Percentiles rank a stretch among this genome's conserved stretches.
Evolutionary conservation across 148 eudicot genomes (phyloP).

Genomic region (Rhododendron williamsianum): DNA sequence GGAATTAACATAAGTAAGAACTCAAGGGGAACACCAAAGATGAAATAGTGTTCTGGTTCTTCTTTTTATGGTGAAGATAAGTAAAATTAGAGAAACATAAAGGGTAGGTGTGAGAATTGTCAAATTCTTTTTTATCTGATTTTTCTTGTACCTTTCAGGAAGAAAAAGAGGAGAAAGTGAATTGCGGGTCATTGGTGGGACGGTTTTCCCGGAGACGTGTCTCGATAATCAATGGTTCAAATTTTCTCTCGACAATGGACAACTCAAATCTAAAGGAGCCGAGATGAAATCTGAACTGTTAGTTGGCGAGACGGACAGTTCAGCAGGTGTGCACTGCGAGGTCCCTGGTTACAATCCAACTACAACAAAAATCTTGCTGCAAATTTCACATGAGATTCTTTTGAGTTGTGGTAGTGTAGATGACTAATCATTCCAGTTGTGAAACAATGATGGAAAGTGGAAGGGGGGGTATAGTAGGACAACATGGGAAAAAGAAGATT

Average conservation of each 20-base stretch:
- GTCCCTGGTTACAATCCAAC: not conserved
- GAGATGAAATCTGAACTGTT: not conserved
- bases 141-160: not conserved
- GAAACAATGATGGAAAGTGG: constrained; percentile 35
- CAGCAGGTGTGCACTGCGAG: not conserved
- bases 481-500: constrained; percentile 13
- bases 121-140: not conserved
- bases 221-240: too few relatives aligned
- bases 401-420: constrained; percentile 21
- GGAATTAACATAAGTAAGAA: not conserved
- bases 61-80: too few relatives aligned
- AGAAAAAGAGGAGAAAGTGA: not conserved
- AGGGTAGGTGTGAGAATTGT: not conserved
- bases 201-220: not conserved
- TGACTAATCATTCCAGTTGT: constrained; percentile 24
- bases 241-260: too few relatives aligned
- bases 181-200: not conserved
- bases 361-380: not conserved
- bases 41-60: not conserved
- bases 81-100: too few relatives aligned
- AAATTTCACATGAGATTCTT: constrained; percentile 12
- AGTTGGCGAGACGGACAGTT: too few relatives aligned
- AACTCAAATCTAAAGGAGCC: not conserved
- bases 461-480: constrained; percentile 1
- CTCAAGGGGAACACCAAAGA: too few relatives aligned